Base-by-base conservation (phyloP, 441 rosid genomes). In the Gossypium schwendimanii region DNA sequence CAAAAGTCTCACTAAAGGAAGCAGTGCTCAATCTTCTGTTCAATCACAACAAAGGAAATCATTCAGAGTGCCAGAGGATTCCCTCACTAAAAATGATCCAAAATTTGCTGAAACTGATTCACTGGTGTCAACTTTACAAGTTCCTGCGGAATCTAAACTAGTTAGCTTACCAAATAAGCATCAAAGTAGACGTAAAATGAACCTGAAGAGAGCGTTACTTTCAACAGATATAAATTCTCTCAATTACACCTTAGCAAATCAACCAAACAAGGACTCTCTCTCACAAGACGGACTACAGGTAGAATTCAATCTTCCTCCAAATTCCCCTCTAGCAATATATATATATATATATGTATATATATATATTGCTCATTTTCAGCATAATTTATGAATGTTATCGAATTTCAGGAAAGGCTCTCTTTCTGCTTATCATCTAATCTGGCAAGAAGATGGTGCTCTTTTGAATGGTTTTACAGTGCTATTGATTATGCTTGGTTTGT, bases 401-500 rank as follows among this genome's bases (percentile, higher is more conserved):
- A 72, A 72, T 79, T 80, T 72, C 89, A 94, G 98, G 88, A 89
- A 79, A 82, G 83, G 77, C 81, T 92, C 72, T 87, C 89, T 49
- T 78, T 81, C 76, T 84, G 86, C 79, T 79, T 97, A 74, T 91
- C 98, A 75, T 82, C 87, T 58, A 76, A 81, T 57, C 63, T 90
- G 73, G 88, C 85, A 7, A 88, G 89, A 55, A 85, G 90, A 84
- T 89, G 98, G 97, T 96, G 97, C 85, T 80, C 76, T 63, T 96
- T 79, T 82, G 98, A 96, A 83, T 96, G 99, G 99, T 96, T 96
- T 82, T 94, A 91, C 73, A 88, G 98, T 81, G 97, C 97, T 58
- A 89, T 94, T 70, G 99, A 96, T 80, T 92, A 90, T 75, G 97
- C 98, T 33, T 96, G 99, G 99, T 96, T 96, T 88, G 92, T 97